phyloP scores from a whole-genome alignment of 208 protist species.

The Wallacemonas sp. region DNA sequence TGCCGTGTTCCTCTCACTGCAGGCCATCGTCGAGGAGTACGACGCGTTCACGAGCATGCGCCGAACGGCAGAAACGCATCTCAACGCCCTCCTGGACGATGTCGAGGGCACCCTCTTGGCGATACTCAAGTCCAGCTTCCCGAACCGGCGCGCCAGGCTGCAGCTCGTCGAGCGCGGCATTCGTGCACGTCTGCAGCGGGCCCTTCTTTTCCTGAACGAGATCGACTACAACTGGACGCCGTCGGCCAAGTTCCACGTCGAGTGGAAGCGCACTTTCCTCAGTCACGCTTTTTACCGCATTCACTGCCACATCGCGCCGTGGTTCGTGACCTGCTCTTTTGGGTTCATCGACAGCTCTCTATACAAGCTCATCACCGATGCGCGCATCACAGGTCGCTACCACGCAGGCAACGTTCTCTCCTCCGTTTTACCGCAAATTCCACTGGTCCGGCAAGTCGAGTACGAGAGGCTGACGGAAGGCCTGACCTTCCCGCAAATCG shows the following conservation, averaged over 20 bases:
- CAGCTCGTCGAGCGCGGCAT: conserved; percentile 50
- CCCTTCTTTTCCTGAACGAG: conserved; percentile 73
- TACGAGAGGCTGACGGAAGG: conserved; percentile 54
- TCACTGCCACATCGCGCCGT: conserved; percentile 53
- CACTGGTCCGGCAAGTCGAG: conserved; percentile 54
- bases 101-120: conserved; percentile 47
- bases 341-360: conserved; percentile 82
- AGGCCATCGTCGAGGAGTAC: conserved; percentile 70
- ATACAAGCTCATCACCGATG: conserved; percentile 55
- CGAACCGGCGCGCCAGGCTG: conserved; percentile 53
- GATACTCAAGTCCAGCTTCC: conserved; percentile 50
- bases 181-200: conserved; percentile 47
- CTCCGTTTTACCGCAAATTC: conserved; percentile 28
- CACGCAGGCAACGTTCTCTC: conserved; percentile 7
- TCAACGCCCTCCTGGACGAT: conserved; percentile 46
- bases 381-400: conserved; percentile 26
- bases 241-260: conserved; percentile 56
- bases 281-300: conserved; percentile 58
- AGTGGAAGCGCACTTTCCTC: conserved; percentile 79
- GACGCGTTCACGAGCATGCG: conserved; percentile 51
- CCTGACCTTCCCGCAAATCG: conserved; percentile 70
- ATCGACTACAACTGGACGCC: conserved; percentile 83
- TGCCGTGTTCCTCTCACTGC: conserved; percentile 60
- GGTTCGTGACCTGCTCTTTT: conserved; percentile 57
- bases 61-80: conserved; percentile 43